A percentile compares a stretch with the other conserved stretches of the same genome.
These are phyloP conservation scores for Clathrus columnatus DNA, from an alignment of 768 basidiomycete species.

Conservation along the genomic window DNA sequence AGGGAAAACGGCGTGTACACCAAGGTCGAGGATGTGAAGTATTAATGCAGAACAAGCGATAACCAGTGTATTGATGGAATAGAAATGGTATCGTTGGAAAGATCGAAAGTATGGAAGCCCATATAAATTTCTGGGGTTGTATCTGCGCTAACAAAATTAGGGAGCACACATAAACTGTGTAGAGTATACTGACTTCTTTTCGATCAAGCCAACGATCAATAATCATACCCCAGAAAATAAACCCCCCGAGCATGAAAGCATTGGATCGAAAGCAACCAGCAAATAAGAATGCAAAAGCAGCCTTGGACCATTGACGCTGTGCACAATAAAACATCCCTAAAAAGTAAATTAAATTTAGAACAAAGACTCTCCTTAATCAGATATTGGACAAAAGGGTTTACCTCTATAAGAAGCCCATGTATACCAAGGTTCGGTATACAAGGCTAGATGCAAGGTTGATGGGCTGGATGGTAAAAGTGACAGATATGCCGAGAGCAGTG, in stretches of 20 bases:
- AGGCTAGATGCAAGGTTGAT: conserved; percentile 55
- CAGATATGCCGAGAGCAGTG: conserved; percentile 52
- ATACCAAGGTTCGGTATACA: conserved; percentile 83
- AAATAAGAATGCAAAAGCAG: conserved; percentile 52
- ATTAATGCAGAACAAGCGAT: conserved; percentile 51
- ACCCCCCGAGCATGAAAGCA: conserved; percentile 67
- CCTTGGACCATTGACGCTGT: conserved; percentile 38
- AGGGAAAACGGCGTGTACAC: conserved; percentile 56
- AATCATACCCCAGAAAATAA: conserved; percentile 66
- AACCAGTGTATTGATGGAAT: conserved; percentile 61
- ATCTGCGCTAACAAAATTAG: conserved; percentile 12
- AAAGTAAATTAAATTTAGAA: background rate
- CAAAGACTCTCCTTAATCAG: background rate
- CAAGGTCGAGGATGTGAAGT: conserved; percentile 31
- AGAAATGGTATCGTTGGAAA: conserved; percentile 59
- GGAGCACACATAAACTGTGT: background rate
- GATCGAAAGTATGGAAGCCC: conserved; percentile 30
- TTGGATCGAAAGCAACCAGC: conserved; percentile 71
- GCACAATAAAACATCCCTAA: conserved; percentile 56
- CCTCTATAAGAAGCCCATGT: conserved; percentile 73
- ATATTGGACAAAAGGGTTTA: conserved; percentile 19
- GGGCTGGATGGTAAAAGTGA: conserved; percentile 81
- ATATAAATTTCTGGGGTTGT: conserved; percentile 19
- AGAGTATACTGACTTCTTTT: conserved; percentile 23
- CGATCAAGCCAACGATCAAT: conserved; percentile 41